Base-by-base conservation (phyloP, 768 basidiomycete species). In the Roridomyces roridus region DNA sequence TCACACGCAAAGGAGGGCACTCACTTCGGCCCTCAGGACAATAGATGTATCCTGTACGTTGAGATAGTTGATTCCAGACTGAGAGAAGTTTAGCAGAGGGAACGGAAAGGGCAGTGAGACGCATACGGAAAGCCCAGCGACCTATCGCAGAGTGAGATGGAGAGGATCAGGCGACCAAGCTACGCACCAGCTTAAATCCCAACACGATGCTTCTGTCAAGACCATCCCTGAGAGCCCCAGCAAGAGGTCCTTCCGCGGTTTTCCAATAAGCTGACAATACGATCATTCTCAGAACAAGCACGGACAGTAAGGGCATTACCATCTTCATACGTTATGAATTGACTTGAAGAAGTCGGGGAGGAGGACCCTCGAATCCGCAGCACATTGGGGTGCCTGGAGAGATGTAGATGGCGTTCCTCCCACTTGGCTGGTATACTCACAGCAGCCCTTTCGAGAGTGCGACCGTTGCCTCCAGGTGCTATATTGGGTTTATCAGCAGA, bases 11-110 rank as follows among this genome's bases (percentile, higher is more conserved):
- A 1, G 1, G 37, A 9, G 6, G 11, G 7, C n/a, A 10, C 17
- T 35, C 34, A 47, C 45, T 46, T 55, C 29, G 9, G 20, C 46
- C 34, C 7, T 15, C n/a, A 55, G 15, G 3, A 15, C 28, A 23
- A 55, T 5, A 15, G 23, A 26, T 34, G 47, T 29, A 9, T 31
- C 28, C 15, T 55, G 46, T 18, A 24, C 31, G 10, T 6, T n/a
- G 17, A 55, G 37, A 47, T 55, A 25, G 18, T 42, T 41, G 6
- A 55, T 34, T 8, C 53, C 53, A 17, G 46, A 29, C 46, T 55
- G 10, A 4, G 29, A 31, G 29, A n/a, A n/a, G n/a, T 17, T 5
- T 18, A 28, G n/a, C n/a, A n/a, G n/a, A n/a, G n/a, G n/a, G n/a
- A n/a, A n/a, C 11, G 28, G 25, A 17, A 31, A 31, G 17, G 20